Evolutionary conservation across 2,329 filamentous ascomycete species (phyloP).

Genomic region (Exophiala sideris): DNA sequence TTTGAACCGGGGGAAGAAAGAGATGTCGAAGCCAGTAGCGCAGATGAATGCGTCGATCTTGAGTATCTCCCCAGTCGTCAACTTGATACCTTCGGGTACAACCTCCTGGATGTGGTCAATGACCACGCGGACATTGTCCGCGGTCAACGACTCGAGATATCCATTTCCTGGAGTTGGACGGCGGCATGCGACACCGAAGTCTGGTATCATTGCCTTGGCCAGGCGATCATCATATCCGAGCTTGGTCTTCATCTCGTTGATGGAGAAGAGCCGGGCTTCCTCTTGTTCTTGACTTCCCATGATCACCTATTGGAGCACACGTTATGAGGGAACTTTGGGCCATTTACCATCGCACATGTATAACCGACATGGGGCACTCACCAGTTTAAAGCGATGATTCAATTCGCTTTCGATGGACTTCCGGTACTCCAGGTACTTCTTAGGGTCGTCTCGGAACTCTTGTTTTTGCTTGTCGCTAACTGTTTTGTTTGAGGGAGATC

Average conservation of each 20-base stretch:
- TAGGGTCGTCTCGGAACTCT: slow-evolving; percentile 24
- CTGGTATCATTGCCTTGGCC: slow-evolving; percentile 23
- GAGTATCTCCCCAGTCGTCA: slow-evolving; percentile 14
- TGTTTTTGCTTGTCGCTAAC: slow-evolving; percentile 21
- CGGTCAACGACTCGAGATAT: slow-evolving; percentile 50
- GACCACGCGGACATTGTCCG: slow-evolving; percentile 61
- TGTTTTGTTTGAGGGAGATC: too few relatives aligned
- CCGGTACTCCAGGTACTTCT: slow-evolving; percentile 30
- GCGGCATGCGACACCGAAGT: slow-evolving; percentile 40
- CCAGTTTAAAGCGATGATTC: slow-evolving; percentile 23
- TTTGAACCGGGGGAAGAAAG: slow-evolving; percentile 34
- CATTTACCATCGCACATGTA: neutral
- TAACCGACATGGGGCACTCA: neutral
- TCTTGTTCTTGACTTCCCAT: slow-evolving; percentile 25
- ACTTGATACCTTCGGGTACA: slow-evolving; percentile 51
- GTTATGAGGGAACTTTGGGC: slow-evolving; percentile 4
- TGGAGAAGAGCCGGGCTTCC: neutral
- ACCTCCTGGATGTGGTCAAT: slow-evolving; percentile 56
- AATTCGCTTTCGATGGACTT: slow-evolving; percentile 31
- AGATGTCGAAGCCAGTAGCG: slow-evolving; percentile 40
- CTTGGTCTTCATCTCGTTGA: neutral
- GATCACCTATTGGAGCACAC: slow-evolving; percentile 35
- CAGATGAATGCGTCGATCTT: slow-evolving; percentile 30
- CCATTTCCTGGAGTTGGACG: slow-evolving; percentile 46
- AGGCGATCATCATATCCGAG: neutral